A percentile compares a stretch with the other conserved stretches of the same genome.
Conservation (phyloP, 495 filamentous ascomycete species). For the Penicillium bialowiezense region DNA sequence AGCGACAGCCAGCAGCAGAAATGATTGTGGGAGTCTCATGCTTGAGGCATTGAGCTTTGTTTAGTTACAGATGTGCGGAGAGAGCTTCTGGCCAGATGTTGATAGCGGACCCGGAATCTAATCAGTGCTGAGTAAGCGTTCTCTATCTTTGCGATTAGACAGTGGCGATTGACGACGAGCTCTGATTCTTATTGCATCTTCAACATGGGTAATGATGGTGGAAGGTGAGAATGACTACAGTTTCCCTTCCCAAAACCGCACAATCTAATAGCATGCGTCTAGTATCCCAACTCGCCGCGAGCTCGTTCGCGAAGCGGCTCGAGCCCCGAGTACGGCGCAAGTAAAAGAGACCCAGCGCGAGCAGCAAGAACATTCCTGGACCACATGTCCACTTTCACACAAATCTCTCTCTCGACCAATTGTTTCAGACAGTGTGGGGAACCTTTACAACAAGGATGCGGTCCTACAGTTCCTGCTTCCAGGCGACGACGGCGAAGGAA, state of each 20-base stretch:
- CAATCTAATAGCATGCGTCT: not conserved
- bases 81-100: conserved; percentile 43
- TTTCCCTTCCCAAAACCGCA: no score
- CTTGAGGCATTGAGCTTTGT: conserved; percentile 40
- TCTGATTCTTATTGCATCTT: conserved; percentile 5
- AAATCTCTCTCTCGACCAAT: conserved; percentile 66
- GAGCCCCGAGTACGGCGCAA: conserved; percentile 78
- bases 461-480: conserved; percentile 78
- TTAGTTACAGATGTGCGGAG: conserved; percentile 28
- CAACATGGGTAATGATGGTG: conserved; percentile 95
- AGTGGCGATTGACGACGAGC: conserved; percentile 26
- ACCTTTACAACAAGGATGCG: conserved; percentile 93
- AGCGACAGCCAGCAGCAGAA: conserved; percentile 39
- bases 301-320: conserved; percentile 86
- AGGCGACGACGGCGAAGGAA: conserved; percentile 51
- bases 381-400: conserved; percentile 79
- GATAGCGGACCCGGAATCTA: conserved; percentile 19
- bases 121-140: conserved; percentile 30
- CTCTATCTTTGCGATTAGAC: conserved; percentile 19
- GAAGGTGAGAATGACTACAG: conserved; percentile 60
- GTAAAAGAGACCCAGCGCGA: conserved; percentile 85
- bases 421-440: conserved; percentile 81
- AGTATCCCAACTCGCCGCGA: conserved; percentile 93
- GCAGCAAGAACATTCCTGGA: conserved; percentile 81
- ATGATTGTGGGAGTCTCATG: conserved; percentile 43